A percentile compares a stretch with the other conserved stretches of the same genome.
Evolutionary conservation across 805 yeast species (phyloP).

Genomic region (Zygoascus flipseniorum): DNA sequence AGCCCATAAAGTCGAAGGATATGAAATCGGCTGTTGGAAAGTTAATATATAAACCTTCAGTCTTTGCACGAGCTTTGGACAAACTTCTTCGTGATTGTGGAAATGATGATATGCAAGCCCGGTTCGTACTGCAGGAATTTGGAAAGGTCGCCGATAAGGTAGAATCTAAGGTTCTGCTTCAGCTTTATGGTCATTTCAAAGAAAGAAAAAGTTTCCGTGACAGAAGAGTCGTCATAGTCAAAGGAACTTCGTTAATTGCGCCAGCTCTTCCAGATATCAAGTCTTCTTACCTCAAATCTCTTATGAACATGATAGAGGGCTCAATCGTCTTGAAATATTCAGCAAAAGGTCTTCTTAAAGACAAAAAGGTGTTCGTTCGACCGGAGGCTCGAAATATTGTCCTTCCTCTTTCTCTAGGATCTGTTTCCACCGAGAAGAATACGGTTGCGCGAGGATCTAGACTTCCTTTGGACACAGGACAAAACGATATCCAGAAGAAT

Average conservation of each 20-base stretch:
- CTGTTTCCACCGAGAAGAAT: not conserved
- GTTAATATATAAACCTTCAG: constrained; percentile 1
- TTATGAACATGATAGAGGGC: too few relatives aligned
- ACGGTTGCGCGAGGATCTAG: constrained; percentile 7
- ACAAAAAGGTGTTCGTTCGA: not conserved
- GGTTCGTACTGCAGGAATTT: not conserved
- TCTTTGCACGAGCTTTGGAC: constrained; percentile 1
- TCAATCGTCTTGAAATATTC: not conserved
- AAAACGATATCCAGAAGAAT: constrained; percentile 1
- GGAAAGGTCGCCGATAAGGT: not conserved
- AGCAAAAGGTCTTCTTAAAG: not conserved
- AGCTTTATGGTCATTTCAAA: constrained; percentile 7
- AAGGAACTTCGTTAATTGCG: not conserved
- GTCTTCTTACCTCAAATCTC: not conserved
- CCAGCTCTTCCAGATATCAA: not conserved
- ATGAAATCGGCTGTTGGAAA: not conserved
- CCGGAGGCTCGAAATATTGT: not conserved
- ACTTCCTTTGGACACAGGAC: constrained; percentile 1
- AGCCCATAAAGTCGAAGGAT: not conserved
- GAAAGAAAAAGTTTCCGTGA: not conserved
- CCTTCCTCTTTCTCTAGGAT: not conserved
- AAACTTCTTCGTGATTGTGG: constrained; percentile 1
- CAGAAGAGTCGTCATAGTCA: not conserved
- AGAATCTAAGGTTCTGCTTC: constrained; percentile 4
- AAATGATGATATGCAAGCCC: not conserved